Evolutionary conservation across 2,329 filamentous ascomycete species (phyloP).

Genomic region (Fusarium piperis): DNA sequence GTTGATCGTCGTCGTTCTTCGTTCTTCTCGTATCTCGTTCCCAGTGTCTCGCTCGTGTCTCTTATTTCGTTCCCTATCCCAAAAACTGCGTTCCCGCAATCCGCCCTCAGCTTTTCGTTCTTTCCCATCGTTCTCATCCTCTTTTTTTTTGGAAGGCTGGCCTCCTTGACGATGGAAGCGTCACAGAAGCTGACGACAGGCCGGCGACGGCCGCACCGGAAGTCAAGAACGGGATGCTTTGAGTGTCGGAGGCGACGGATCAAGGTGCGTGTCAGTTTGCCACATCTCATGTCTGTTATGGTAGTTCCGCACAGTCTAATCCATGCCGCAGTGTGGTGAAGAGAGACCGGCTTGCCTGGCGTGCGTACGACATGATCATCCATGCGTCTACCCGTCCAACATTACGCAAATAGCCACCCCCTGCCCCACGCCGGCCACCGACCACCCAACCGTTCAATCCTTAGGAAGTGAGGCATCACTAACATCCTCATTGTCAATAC

Average conservation of each 20-base stretch:
- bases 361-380: neutral
- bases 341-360: neutral
- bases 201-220: neutral
- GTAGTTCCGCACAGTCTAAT: neutral
- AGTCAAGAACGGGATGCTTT: neutral
- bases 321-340: neutral
- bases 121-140: neutral
- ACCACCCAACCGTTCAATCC: neutral
- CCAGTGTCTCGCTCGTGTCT: neutral
- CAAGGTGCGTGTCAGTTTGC: neutral
- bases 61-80: neutral
- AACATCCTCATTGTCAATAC: neutral
- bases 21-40: neutral
- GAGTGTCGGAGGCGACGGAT: neutral
- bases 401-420: neutral
- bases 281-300: neutral
- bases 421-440: neutral
- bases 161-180: neutral
- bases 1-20: neutral
- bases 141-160: neutral
- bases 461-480: neutral
- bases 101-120: neutral
- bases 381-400: neutral
- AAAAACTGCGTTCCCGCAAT: neutral
- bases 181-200: neutral